A percentile compares a stretch with the other conserved stretches of the same genome.
Conservation (phyloP, 108 stramenopile species). For the Cyclotella cryptica region DNA sequence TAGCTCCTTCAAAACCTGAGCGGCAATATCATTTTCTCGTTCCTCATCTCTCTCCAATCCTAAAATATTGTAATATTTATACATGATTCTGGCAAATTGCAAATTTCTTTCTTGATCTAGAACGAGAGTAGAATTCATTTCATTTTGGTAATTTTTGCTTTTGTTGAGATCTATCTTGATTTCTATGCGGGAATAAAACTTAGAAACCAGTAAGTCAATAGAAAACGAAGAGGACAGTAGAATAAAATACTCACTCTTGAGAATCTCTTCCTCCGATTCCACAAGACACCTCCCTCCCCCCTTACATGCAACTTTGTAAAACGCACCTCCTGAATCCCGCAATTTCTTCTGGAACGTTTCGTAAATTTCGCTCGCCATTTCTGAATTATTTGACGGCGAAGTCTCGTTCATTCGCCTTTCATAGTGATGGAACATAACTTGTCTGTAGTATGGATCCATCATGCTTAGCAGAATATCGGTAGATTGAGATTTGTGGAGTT, state of each 20-base stretch:
- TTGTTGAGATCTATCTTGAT: conserved; percentile 10
- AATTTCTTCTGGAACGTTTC: neutral
- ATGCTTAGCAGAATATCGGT: conserved; percentile 10
- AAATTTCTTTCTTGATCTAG: neutral
- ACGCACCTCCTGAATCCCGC: neutral
- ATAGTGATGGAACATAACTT: conserved; percentile 1
- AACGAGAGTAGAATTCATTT: neutral
- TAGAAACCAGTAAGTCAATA: no score
- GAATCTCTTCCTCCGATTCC: neutral
- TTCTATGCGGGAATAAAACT: neutral
- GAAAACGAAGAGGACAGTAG: no score
- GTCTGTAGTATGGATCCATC: conserved; percentile 11
- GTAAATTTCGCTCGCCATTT: neutral
- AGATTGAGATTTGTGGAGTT: neutral
- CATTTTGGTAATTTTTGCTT: neutral
- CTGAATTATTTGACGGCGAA: neutral
- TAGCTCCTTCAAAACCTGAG: neutral
- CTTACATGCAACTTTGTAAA: neutral
- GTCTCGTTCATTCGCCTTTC: neutral
- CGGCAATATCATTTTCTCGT: neutral
- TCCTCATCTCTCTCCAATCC: neutral
- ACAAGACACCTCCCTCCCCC: neutral
- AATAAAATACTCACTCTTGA: neutral
- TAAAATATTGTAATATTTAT: neutral
- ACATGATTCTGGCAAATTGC: neutral